Evolutionary conservation across 306 rosid genomes (phyloP), one percentile per base, ranked within the genome.

Genomic region (Sechiopsis laciniata): DNA sequence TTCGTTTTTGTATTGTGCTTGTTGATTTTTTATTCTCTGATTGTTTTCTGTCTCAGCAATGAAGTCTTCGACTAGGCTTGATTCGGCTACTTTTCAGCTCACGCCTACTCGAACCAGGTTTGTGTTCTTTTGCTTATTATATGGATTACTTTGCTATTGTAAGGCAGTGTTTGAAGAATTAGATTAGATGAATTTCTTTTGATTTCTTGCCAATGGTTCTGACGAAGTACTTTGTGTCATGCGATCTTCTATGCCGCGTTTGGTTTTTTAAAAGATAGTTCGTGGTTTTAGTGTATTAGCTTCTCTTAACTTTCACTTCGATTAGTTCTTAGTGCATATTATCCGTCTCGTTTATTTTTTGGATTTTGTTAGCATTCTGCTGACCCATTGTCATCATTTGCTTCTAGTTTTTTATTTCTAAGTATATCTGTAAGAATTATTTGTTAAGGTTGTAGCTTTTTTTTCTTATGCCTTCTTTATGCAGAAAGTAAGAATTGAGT

Each of bases 61-160:
- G 99, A 89, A 79, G 80, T 73, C 96, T 67, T 91, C 95, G 46
- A 80, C 82, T 73, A 83, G 82, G 83, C 82, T 95, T 66, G 97
- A 95, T 84, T 91, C 88, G 40, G 97, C 84, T 67, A 78, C 90
- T 73, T 95, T 95, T 85, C 99, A 91, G 81, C 96, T 95, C 84
- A 89, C 97, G 15, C 97, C 99, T 64, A 95, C 99, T 77, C 84
- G 97, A 82, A 95, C 99, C 52, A 91, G 99, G 99, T 82, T 74
- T 50, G 16, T 51, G 42, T 53, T 57, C 68, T 71, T 42, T 4
- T 15, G 20, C 73, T 77, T 40, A 8, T n/a, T 17, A 5, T 64
- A 40, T 69, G 67, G 11, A 55, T 78, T 75, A 40, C 52, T 40
- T 56, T 82, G 50, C 12, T 29, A 40, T 61, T 53, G 16, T 53